Evolutionary conservation across 495 filamentous ascomycete genomes (phyloP).

Genomic region (Halenospora varia): DNA sequence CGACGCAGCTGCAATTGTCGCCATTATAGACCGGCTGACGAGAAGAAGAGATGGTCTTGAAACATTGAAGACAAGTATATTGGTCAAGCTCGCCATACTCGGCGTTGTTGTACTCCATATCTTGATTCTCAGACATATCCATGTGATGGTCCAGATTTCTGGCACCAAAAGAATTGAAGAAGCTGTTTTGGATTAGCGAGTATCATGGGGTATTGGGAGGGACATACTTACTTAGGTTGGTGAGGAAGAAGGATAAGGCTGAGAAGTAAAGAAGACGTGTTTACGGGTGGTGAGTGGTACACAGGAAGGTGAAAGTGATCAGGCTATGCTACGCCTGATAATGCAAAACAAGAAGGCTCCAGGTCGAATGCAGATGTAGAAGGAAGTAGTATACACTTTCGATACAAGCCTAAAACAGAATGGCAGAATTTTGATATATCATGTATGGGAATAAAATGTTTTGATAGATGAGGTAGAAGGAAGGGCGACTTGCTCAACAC

Average conservation of each 20-base stretch:
- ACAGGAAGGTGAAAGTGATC: no score
- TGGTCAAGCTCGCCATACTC: constrained; percentile 3
- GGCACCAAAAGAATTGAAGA: background rate
- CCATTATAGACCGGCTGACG: constrained; percentile 28
- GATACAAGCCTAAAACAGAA: no score
- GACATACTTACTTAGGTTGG: constrained; percentile 3
- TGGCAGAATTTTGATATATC: no score
- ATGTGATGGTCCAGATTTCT: constrained; percentile 5
- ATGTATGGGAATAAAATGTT: no score
- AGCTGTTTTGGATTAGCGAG: background rate
- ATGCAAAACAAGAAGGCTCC: no score
- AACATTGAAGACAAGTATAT: constrained; percentile 8
- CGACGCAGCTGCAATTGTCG: constrained; percentile 27
- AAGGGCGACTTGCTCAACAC: no score
- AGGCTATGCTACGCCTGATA: no score
- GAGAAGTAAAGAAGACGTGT: constrained; percentile 9
- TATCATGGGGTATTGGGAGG: background rate
- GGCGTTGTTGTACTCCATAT: background rate
- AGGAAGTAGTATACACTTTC: no score
- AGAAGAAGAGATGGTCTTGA: constrained; percentile 15
- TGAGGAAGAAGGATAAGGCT: constrained; percentile 5
- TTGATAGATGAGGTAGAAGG: no score
- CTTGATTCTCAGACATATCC: constrained; percentile 1
- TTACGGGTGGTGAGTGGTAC: constrained; percentile 3
- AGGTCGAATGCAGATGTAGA: no score